phyloP scores from a whole-genome alignment of 257 asterid species.

The Verbena officinalis region DNA sequence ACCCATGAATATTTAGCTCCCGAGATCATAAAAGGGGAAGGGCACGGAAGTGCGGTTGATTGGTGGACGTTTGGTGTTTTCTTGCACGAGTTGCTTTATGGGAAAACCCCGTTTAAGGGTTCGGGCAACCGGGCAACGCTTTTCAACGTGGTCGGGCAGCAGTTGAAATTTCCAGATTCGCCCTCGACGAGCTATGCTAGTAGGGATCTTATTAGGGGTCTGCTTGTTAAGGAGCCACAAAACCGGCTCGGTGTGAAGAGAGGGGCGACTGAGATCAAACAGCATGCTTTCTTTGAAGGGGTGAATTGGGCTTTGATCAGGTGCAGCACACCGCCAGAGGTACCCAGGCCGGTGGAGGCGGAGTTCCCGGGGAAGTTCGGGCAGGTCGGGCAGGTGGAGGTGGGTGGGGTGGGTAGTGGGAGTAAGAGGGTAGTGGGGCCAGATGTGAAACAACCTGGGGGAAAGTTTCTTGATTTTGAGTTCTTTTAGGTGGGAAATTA shows the following conservation, averaged over 20 bases:
- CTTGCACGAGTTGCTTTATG: conserved; percentile 72
- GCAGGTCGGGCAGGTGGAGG: conserved; percentile 55
- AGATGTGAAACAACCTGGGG: conserved; percentile 65
- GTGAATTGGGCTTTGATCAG: conserved; percentile 87
- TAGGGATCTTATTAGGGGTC: conserved; percentile 74
- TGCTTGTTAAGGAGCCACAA: conserved; percentile 86
- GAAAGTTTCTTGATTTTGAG: conserved; percentile 89
- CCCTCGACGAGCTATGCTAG: conserved; percentile 82
- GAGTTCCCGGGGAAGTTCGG: conserved; percentile 61
- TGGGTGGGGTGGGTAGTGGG: conserved; percentile 48
- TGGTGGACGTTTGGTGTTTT: conserved; percentile 95
- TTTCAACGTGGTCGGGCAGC: conserved; percentile 80
- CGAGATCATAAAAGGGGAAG: conserved; percentile 85
- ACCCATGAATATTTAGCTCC: conserved; percentile 88
- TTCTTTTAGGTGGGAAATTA: conserved; percentile 57
- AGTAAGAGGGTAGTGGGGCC: conserved; percentile 60
- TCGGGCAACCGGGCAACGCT: conserved; percentile 78
- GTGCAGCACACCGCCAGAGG: conserved; percentile 90
- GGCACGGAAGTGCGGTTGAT: conserved; percentile 91
- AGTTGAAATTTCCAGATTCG: conserved; percentile 71
- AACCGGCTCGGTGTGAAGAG: conserved; percentile 76
- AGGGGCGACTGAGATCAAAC: conserved; percentile 87
- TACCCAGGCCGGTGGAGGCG: conserved; percentile 69
- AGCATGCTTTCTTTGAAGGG: conserved; percentile 83
- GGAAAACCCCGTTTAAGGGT: conserved; percentile 85